Evolutionary conservation across 2,329 filamentous ascomycete species (phyloP), one percentile per base, ranked within the genome.

Genomic region (Elsinoe batatas): DNA sequence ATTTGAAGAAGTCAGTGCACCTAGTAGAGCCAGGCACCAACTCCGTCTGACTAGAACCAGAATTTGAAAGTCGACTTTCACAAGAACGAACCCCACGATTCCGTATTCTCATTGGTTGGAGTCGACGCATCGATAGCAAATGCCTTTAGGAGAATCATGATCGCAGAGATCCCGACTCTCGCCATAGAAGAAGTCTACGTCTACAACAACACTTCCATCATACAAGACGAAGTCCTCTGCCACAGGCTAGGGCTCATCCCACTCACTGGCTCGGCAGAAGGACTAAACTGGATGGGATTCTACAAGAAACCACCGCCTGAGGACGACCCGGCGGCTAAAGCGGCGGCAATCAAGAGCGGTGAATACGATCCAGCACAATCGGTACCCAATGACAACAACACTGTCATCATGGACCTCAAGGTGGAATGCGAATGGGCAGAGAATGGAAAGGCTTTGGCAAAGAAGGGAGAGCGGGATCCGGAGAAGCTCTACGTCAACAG

Each of bases 171-270:
- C 54, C 90, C 91, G 15, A 93, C 90, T 1, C 80, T 98, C 44
- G 93, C 94, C 62, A 91, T 98, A 65, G 93, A 98, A 76, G 85
- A 83, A 60, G 88, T 95, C 68, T 98, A 87, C 74, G 84, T 97
- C 61, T 81, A 88, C 69, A 94, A 96, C 77, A 98, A 98, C 77
- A 97, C 91, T 51, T 95, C 89, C 4, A 90, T 98, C 35, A 93
- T 98, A 65, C 91, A 97, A 70, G 93, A 98, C 68, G 93, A 98
- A 75, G 91, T 98, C 3, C 83, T 98, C 53, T 85, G 91, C 13
- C 88, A 93, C 69, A 81, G 93, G 43, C 78, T 98, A 32, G 93
- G 93, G 58, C 81, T 98, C 44, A 86, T 98, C 55, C 93, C 94
- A 15, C 84, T 98, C 63, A 86, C 84, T 61, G 93, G 88, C 62